phyloP scores from a whole-genome alignment of 345 rosid genomes.

The Iberis pinnata region DNA sequence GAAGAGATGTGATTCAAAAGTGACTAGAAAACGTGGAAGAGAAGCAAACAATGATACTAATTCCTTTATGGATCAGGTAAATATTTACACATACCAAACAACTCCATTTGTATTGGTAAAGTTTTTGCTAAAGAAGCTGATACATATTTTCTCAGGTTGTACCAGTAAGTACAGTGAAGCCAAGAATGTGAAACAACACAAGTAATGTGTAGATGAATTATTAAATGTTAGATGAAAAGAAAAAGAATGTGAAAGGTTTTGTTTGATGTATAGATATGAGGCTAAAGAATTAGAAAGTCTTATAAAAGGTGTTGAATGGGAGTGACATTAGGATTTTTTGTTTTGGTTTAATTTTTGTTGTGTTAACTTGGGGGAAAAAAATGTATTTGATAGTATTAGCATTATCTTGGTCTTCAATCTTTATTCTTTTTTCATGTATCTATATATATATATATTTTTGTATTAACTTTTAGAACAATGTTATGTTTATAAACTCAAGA shows the following conservation, averaged over 20 bases:
- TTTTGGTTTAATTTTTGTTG: conserved; percentile 14
- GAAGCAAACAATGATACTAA: conserved; percentile 17
- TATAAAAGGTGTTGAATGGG: conserved; percentile 7
- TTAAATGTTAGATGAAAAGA: conserved; percentile 6
- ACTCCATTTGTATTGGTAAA: neutral
- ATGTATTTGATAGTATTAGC: neutral
- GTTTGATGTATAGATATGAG: conserved; percentile 21
- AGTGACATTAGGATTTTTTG: conserved; percentile 5
- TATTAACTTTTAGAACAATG: too few species aligned
- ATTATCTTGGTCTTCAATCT: conserved; percentile 7
- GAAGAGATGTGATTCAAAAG: conserved; percentile 18
- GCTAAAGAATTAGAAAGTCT: conserved; percentile 27
- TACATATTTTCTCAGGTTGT: conserved; percentile 28
- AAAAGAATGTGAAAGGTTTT: conserved; percentile 1
- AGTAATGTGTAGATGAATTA: conserved; percentile 22
- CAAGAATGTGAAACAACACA: conserved; percentile 3
- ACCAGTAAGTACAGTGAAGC: conserved; percentile 22
- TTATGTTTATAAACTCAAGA: too few species aligned
- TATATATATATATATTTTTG: too few species aligned
- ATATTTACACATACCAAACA: neutral
- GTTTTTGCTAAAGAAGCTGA: conserved; percentile 13
- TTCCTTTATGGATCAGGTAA: conserved; percentile 31
- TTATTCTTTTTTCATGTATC: too few species aligned
- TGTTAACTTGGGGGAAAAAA: too few species aligned
- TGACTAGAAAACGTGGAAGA: conserved; percentile 23